Evolutionary conservation across 2,329 filamentous ascomycete species (phyloP), one percentile per base, ranked within the genome.

Genomic region (Pestalotiopsis sp.): DNA sequence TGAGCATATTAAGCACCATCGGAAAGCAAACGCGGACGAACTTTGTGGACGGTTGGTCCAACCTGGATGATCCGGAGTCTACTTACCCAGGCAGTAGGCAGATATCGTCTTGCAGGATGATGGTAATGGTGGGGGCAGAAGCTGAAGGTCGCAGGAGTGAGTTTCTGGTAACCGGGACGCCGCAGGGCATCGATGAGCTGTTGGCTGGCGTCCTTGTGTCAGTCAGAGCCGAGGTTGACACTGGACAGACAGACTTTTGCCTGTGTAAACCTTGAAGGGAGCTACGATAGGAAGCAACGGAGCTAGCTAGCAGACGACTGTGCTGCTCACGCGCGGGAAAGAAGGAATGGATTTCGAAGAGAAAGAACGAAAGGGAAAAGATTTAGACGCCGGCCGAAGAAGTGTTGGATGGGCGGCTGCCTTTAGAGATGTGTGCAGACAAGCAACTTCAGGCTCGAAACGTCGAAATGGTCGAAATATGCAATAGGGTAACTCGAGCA

Each of bases 1-100:
- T 63, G 70, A 69, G 41, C 66, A 72, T 65, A 68, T 64, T 71
- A 75, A 77, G 72, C 75, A 76, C 72, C 78, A 74, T 77, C 76
- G 74, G 74, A 73, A 76, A 62, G 41, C 31, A 23, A 25, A 49
- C 14, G n/a, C n/a, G 14, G 45, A 58, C n/a, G 23, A 27, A 23
- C n/a, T n/a, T 36, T 36, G 59, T 39, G 14, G 36, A 62, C 59
- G 13, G 27, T 62, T 14, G 25, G 17, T 14, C 57, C 27, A n/a
- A 57, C 49, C 17, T 36, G 45, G 60, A 31, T 57, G 45, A 58
- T 55, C 63, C 17, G 59, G 13, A 36, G 59, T 62, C 31, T 38
- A 64, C 17, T 64, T 17, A n/a, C 20, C 27, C 20, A 25, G 20
- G 17, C 31, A 31, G 63, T 17, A 52, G 13, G 17, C 31, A 31